Base-by-base conservation (phyloP, 2,329 filamentous ascomycete genomes). In the Colletotrichum gloeosporioides region DNA sequence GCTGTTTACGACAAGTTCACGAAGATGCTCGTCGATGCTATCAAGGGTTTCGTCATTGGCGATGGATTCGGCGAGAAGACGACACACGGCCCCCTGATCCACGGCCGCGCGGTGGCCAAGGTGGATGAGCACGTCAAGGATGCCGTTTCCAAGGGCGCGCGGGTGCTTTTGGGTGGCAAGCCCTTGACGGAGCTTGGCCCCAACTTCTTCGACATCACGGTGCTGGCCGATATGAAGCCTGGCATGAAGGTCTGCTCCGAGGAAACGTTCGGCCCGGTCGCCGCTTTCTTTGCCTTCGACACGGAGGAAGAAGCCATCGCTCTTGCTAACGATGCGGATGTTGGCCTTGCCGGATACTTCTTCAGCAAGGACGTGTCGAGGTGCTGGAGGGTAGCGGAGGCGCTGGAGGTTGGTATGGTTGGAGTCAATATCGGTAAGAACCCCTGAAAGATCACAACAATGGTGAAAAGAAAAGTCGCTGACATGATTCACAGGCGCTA, bases 81-180 rank as follows among this genome's bases (percentile, higher is more conserved):
- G 1, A 94, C 93, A 85, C 94, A 95, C 81, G 94, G 94, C 0
- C 94, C 94, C 0, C 93, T 95, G 80, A 91, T 95, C 59, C 93
- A 76, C 93, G 9, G 93, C 92, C 82, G 84, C 87, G 16, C 94
- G 95, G 82, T 94, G 93, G 93, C 95, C 67, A 88, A 92, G 49
- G 90, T 96, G 4, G 87, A 96, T 39, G 89, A 88, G 1, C 96
- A 93, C 82, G 92, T 96, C 64, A 90, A 95, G 72, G 82, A 89
- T 15, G 94, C 93, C 27, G 94, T 94, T 78, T 88, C 88, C 9
- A 93, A 95, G 82, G 94, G 94, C 27, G 93, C 93, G 1, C 93
- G 88, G 8, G 87, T 96, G 2, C 86, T 90, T 22, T 83, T 89
- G 3, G 94, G 94, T 15, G 94, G 94, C 9, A 82, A 84, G 15